Evolutionary conservation across 371 early-diverging fungal genomes (phyloP), one percentile per base, ranked within the genome.

Genomic region (Zopfochytrium polystomum): DNA sequence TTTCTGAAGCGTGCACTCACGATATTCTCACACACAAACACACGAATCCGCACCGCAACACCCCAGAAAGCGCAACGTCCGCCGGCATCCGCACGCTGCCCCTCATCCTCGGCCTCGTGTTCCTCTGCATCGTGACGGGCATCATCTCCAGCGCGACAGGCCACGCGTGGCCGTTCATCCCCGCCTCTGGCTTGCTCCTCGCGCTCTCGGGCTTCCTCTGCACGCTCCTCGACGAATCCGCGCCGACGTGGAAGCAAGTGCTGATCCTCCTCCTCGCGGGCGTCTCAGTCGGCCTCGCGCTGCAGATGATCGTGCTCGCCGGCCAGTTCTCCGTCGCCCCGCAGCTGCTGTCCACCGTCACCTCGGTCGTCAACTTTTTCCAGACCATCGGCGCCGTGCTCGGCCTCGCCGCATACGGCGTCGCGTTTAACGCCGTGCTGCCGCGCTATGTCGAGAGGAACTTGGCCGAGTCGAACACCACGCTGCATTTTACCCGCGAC

Each of bases 41-140:
- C n/a, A n/a, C n/a, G n/a, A n/a, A n/a, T n/a, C n/a, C n/a, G n/a
- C n/a, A n/a, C n/a, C n/a, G n/a, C n/a, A n/a, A n/a, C n/a, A n/a
- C n/a, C n/a, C n/a, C n/a, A n/a, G 18, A 74, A 79, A 26, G 90
- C 5, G 77, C 88, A 2, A 85, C 84, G 0, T 44, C 60, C 0
- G 66, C 86, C 2, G 87, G 88, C 13, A 58, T 88, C 15, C 72
- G 80, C 55, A 65, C 82, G 23, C 57, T 87, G 38, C 84, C 88
- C 0, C 70, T 82, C 50, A 65, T 87, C 30, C 70, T 84, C 47
- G 71, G 71, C 11, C 43, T 81, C 29, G 75, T 83, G 42, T 1
- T 81, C 13, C 64, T 76, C 32, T 72, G 76, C 26, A 74, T 86
- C 44, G 29, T 67, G 22, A 70, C 76, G 13, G 86, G 87, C 20